A percentile compares a stretch with the other conserved stretches of the same genome.
These are phyloP conservation scores for Spathaspora gorwiae DNA, from an alignment of 805 yeast genomes.

Conservation along the genomic window DNA sequence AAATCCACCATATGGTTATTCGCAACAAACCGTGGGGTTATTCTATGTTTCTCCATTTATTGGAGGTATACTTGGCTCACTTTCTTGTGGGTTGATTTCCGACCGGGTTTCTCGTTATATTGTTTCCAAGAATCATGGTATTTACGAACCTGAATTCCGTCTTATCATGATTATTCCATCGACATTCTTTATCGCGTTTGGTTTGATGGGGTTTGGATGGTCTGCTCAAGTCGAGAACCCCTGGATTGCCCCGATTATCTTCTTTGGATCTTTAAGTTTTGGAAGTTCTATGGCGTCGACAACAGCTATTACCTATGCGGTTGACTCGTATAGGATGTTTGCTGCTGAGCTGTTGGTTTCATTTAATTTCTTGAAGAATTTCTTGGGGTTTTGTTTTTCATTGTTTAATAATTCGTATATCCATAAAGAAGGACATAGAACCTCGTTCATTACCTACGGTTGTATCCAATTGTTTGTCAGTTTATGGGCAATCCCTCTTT, in stretches of 20 bases:
- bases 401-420: slow-evolving; percentile 49
- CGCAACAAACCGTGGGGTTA: slow-evolving; percentile 45
- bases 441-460: slow-evolving; percentile 51
- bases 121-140: slow-evolving; percentile 45
- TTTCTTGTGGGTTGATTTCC: slow-evolving; percentile 46
- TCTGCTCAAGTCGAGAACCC: slow-evolving; percentile 40
- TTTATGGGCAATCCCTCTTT: slow-evolving; percentile 46
- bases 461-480: slow-evolving; percentile 47
- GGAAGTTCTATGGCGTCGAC: slow-evolving; percentile 61
- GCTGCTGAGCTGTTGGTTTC: slow-evolving; percentile 59
- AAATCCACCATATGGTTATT: slow-evolving; percentile 41
- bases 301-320: slow-evolving; percentile 55
- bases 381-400: slow-evolving; percentile 52
- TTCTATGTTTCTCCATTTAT: slow-evolving; percentile 53
- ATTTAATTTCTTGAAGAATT: slow-evolving; percentile 50
- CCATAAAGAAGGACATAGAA: slow-evolving; percentile 36
- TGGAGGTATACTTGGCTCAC: slow-evolving; percentile 56
- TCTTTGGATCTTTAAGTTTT: slow-evolving; percentile 53
- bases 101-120: slow-evolving; percentile 45
- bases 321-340: slow-evolving; percentile 52
- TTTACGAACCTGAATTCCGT: slow-evolving; percentile 62
- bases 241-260: slow-evolving; percentile 57
- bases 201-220: slow-evolving; percentile 66
- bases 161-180: slow-evolving; percentile 49
- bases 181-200: slow-evolving; percentile 41